Base-by-base conservation (phyloP, 352 stramenopile species). In the Pythium rishiriense region DNA sequence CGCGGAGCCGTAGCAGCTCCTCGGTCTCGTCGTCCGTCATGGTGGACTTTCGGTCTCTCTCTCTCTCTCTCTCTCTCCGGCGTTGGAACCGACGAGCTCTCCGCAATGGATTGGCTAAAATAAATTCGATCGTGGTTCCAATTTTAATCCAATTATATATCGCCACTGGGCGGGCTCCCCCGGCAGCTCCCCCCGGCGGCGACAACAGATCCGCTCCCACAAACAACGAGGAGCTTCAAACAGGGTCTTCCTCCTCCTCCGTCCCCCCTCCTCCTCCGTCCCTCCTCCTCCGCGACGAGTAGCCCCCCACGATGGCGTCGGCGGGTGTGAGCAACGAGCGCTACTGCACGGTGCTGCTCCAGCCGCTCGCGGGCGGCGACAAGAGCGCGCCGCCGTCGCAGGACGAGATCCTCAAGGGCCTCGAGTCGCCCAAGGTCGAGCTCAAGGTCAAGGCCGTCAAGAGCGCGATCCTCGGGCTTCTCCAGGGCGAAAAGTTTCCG, bases 381-480 rank as follows among this genome's bases (percentile, higher is more conserved):
- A 91, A 91, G 73, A 72, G 39, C 10, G 15, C 84, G 51, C 82
- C 83, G 22, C 81, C 83, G 55, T 90, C 75, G 57, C 91, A 99
- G 74, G 94, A 98, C 51, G 97, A 99, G 64, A 99, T 99, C 78
- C 89, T 98, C 51, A 98, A 98, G 69, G 93, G 98, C 56, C 85
- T 99, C 52, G 96, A 99, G 81, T 96, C 90, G 45, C 94, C 91
- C 64, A 96, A 94, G 63, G 82, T 97, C 43, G 81, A 98, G 83
- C 87, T 98, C 66, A 99, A 99, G 81, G 91, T 98, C 68, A 91
- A 93, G 63, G 97, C 96, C 41, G 84, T 99, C n/a, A 99, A 99
- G 82, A 93, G 87, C 58, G 97, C 97, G 56, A 99, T 99, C 62
- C 90, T 99, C 71, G 91, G 97, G 37, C 85, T 99, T 72, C 88